Evolutionary conservation across 768 basidiomycete species (phyloP), one percentile per base, ranked within the genome.

Genomic region (Termitomyces sp.): DNA sequence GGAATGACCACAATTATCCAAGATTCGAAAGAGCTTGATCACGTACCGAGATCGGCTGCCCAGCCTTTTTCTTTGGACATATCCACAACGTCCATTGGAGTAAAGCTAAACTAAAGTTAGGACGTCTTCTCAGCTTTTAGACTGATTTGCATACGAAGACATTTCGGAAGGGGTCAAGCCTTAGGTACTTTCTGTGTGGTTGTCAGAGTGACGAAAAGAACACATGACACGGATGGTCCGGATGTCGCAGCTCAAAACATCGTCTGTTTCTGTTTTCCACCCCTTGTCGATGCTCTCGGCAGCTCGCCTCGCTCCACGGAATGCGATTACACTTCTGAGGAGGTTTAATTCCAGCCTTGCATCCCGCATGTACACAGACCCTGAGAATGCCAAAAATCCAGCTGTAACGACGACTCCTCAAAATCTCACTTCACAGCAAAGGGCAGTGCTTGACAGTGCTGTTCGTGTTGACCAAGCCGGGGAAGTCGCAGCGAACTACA

Each of bases 391-490:
- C 2, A 65, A 66, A 34, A 70, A 76, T 52, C 68, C 76, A 18
- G 78, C 82, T 4, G 71, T 79, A 18, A 70, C 76, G 29, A 73
- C 79, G n/a, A 85, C 89, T 4, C 88, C 90, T 8, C 42, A 64
- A 2, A 69, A 76, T 63, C 70, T 92, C 43, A 73, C 82, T 1
- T 61, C 68, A 14, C 64, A 71, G 27, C 83, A 90, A 63, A 76
- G 80, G 39, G 59, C 73, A 18, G 68, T 68, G 10, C 71, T 93
- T 53, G 84, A 89, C 60, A 76, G 72, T 55, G 91, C 89, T 2
- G 74, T 98, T 48, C 82, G 95, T 13, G 91, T 98, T 22, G 95
- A 98, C 73, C 94, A 97, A 63, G 95, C 94, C 1, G 95, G 95
- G 9, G 95, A 98, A 71, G 78, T 96, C 41, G 95, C 94, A 0